Evolutionary conservation across 2,329 filamentous ascomycete genomes (phyloP), one percentile per base, ranked within the genome.

Genomic region (Fusarium fracticaudum): DNA sequence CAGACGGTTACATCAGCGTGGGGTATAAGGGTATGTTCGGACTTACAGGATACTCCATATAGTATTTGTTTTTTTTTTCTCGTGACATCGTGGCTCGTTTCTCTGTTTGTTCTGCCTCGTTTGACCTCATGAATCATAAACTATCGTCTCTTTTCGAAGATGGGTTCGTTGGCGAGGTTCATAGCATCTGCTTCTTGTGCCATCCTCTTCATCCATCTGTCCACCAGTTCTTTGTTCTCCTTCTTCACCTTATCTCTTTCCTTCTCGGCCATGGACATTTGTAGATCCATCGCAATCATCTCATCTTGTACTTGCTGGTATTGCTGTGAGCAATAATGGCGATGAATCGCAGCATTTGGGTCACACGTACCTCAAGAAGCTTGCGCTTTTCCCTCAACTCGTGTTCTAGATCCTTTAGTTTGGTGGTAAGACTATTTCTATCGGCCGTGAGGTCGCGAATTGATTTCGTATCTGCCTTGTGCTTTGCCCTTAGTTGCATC

Each of bases 161-260:
- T 77, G 24, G 83, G 85, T 74, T 90, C 88, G 79, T 89, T 90
- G 69, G 88, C 87, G 58, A 86, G 82, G 79, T 98, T 98, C 92
- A 98, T 95, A 72, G 90, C 91, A 64, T 96, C 93, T 17, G 94
- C 96, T 84, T 98, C 95, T 80, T 92, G 89, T 8, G 91, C 92
- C 89, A 96, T 96, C 73, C 92, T 88, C 79, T 90, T 91, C 93
- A 98, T 95, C 94, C 95, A 98, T 62, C 96, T 88, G 81, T 95
- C 92, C 60, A 98, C 91, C 63, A 99, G 87, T 75, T 98, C 93
- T 79, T 94, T 91, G 80, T 98, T 98, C 81, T 98, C 96, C 67
- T 87, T 88, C 80, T 91, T 90, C 72, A 97, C 85, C 82, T 91
- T 91, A 80, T 92, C 91, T 35, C 89, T 87, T 79, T 91, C 90